Conservation (phyloP, 2,329 filamentous ascomycete species). For the Colletotrichum spaethianum region DNA sequence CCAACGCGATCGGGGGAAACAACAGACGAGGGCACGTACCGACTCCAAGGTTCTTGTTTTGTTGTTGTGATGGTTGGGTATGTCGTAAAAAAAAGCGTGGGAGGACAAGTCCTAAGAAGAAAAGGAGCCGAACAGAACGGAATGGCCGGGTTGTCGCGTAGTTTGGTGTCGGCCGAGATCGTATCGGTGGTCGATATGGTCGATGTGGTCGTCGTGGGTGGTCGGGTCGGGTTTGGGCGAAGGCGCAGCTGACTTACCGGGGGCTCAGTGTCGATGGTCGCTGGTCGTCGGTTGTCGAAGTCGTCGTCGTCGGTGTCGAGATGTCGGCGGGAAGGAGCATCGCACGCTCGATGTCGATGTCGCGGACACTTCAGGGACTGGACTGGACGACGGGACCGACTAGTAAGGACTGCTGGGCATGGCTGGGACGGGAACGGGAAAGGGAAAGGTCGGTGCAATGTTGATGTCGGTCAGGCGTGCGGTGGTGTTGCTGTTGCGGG, state of each 20-base stretch:
- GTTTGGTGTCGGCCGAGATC: conserved; percentile 20
- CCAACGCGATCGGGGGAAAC: conserved; percentile 10
- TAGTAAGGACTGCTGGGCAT: conserved; percentile 36
- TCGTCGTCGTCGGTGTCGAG: conserved; percentile 37
- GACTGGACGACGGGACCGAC: conserved; percentile 34
- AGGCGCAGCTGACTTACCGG: conserved; percentile 11
- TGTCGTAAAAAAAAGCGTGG: conserved; percentile 12
- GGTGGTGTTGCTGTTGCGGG: conserved; percentile 42
- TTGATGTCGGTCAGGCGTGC: conserved; percentile 42
- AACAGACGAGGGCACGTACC: conserved; percentile 19
- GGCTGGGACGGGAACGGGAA: conserved; percentile 38
- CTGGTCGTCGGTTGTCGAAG: conserved; percentile 14
- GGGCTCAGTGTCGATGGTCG: conserved; percentile 8
- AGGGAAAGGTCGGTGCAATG: conserved; percentile 40
- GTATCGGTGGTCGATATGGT: neutral
- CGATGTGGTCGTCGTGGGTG: conserved; percentile 26
- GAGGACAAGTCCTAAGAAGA: neutral
- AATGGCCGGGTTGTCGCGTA: conserved; percentile 25
- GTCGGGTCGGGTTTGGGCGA: conserved; percentile 17
- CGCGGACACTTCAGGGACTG: conserved; percentile 29
- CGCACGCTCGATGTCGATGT: conserved; percentile 20
- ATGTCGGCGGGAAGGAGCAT: conserved; percentile 38
- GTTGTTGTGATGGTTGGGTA: conserved; percentile 9
- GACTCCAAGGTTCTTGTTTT: conserved; percentile 19
- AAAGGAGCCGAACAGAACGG: conserved; percentile 23